phyloP scores from a whole-genome alignment of 768 basidiomycete species.

The Chiua virens region DNA sequence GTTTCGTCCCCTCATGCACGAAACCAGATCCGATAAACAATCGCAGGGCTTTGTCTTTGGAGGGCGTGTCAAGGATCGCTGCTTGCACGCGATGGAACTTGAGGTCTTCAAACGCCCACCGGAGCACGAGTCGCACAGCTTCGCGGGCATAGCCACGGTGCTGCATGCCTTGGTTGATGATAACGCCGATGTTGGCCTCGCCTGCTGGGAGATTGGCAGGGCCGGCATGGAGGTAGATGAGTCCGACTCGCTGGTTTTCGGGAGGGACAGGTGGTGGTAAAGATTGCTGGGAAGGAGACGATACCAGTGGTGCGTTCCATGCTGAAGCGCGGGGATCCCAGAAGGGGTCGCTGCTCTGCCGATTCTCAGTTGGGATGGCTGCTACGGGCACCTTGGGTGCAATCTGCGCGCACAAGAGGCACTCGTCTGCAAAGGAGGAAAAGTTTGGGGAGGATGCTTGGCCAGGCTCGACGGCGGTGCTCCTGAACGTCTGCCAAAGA shows the following conservation, averaged over 20 bases:
- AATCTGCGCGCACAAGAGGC: conserved; percentile 29
- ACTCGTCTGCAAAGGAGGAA: conserved; percentile 28
- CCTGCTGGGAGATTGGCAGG: conserved; percentile 21
- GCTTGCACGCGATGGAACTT: conserved; percentile 36
- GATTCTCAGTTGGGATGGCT: too few relatives aligned
- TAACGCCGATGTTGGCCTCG: conserved; percentile 61
- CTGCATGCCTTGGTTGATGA: conserved; percentile 39
- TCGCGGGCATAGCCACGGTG: conserved; percentile 45
- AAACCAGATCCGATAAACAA: conserved; percentile 56
- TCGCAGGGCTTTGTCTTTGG: conserved; percentile 42
- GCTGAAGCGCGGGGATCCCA: background rate
- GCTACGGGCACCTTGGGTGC: background rate
- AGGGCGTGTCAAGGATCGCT: conserved; percentile 45
- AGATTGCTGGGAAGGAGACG: background rate
- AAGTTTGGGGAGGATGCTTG: conserved; percentile 25
- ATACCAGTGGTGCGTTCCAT: too few relatives aligned
- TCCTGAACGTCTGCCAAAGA: conserved; percentile 25
- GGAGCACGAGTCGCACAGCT: conserved; percentile 45
- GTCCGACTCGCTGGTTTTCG: conserved; percentile 5
- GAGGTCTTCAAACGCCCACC: conserved; percentile 43
- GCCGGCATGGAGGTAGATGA: conserved; percentile 28
- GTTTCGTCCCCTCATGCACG: conserved; percentile 60
- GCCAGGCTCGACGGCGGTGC: conserved; percentile 26
- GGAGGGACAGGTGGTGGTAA: background rate
- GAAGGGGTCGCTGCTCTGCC: background rate